Percentiles rank a stretch among this genome's conserved stretches.
Conservation (phyloP, 495 filamentous ascomycete species). For the Lichina pygmaea region DNA sequence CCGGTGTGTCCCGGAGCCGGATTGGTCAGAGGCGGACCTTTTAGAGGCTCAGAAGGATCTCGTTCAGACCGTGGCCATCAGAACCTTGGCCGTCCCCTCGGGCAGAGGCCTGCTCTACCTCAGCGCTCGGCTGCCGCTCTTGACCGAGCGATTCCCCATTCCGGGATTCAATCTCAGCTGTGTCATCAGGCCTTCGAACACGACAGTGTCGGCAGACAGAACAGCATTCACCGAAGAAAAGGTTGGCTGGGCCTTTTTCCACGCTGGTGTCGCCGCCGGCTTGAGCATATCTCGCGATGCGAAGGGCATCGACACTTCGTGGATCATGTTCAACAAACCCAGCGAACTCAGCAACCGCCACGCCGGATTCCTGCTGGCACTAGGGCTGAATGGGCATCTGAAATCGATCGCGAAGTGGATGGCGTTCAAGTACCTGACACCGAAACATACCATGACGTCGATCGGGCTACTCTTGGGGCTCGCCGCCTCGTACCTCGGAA, state of each 20-base stretch:
- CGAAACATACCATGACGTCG: slow-evolving; percentile 96
- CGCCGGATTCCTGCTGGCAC: slow-evolving; percentile 70
- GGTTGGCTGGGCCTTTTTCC: slow-evolving; percentile 93
- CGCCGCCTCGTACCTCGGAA: slow-evolving; percentile 79
- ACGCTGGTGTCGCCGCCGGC: slow-evolving; percentile 75
- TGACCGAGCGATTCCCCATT: slow-evolving; percentile 75
- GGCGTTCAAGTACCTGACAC: slow-evolving; percentile 92
- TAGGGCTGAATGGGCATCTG: slow-evolving; percentile 90
- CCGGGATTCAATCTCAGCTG: slow-evolving; percentile 70
- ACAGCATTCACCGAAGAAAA: slow-evolving; percentile 73
- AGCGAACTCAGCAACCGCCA: slow-evolving; percentile 77
- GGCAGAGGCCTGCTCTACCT: slow-evolving; percentile 69
- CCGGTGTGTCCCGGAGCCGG: slow-evolving; percentile 43
- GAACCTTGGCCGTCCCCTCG: slow-evolving; percentile 65
- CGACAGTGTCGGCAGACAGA: slow-evolving; percentile 69
- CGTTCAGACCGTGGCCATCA: slow-evolving; percentile 54
- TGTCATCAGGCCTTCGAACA: slow-evolving; percentile 71
- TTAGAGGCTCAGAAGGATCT: slow-evolving; percentile 82
- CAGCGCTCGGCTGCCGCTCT: slow-evolving; percentile 50
- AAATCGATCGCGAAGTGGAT: slow-evolving; percentile 90
- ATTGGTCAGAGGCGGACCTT: slow-evolving; percentile 64
- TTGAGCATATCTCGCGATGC: slow-evolving; percentile 73
- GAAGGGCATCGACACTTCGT: slow-evolving; percentile 87
- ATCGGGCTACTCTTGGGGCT: slow-evolving; percentile 81
- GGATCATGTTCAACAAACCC: slow-evolving; percentile 96